Conservation (phyloP, 2,329 filamentous ascomycete genomes). For the Beauveria sp. region DNA sequence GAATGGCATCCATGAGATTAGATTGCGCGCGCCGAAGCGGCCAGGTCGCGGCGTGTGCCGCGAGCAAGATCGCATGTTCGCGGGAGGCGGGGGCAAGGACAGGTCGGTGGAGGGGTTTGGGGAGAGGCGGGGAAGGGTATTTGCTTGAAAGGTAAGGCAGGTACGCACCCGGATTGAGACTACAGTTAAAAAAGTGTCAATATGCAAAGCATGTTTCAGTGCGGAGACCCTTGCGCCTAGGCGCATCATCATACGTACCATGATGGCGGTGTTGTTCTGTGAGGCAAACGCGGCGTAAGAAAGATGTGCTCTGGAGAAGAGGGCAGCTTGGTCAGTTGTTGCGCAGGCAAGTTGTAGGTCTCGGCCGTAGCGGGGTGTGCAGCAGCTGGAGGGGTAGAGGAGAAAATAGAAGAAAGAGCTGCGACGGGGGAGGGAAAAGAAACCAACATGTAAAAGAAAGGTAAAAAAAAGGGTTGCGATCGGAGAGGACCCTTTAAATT, state of each 20-base stretch:
- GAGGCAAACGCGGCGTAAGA: neutral
- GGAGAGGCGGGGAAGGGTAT: slow-evolving; percentile 2
- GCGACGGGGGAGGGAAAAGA: neutral
- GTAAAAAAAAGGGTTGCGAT: neutral
- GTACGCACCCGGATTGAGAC: slow-evolving; percentile 64
- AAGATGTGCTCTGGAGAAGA: slow-evolving; percentile 6
- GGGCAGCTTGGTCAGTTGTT: slow-evolving; percentile 11
- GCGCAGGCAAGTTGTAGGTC: neutral
- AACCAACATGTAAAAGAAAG: neutral
- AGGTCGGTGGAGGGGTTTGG: slow-evolving; percentile 8
- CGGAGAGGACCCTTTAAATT: neutral
- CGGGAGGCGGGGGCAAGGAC: slow-evolving; percentile 2
- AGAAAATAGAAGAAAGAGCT: neutral
- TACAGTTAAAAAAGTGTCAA: slow-evolving; percentile 20
- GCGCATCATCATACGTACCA: slow-evolving; percentile 8
- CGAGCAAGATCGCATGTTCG: slow-evolving; percentile 6
- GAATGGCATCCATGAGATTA: neutral
- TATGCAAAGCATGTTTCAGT: neutral
- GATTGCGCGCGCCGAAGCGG: too few species aligned
- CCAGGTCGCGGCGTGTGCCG: neutral
- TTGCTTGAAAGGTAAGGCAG: slow-evolving; percentile 13
- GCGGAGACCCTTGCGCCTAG: neutral
- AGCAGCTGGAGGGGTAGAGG: neutral
- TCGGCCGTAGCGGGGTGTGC: slow-evolving; percentile 7
- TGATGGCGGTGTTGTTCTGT: slow-evolving; percentile 6